Conservation (phyloP, 345 rosid genomes). For the Eucalyptus brandiana region DNA sequence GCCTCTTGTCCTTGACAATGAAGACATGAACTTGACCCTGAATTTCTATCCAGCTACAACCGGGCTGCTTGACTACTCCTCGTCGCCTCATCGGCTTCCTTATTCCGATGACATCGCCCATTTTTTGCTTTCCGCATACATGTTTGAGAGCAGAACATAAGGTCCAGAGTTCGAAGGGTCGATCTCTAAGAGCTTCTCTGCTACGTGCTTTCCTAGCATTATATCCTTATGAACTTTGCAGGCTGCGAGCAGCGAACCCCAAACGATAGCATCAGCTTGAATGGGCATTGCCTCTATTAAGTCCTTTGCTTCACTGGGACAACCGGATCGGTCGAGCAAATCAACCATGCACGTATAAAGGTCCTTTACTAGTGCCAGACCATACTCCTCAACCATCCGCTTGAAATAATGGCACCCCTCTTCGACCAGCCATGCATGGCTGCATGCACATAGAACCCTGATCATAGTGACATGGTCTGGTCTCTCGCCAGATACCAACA, state of each 20-base stretch:
- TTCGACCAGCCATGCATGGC: constrained; percentile 75
- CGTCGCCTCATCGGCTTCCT: constrained; percentile 49
- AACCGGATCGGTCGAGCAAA: constrained; percentile 75
- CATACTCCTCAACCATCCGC: constrained; percentile 38
- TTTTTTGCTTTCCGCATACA: constrained; percentile 63
- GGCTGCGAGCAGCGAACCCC: constrained; percentile 83
- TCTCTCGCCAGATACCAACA: constrained; percentile 53
- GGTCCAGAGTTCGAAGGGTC: constrained; percentile 65
- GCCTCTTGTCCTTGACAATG: constrained; percentile 72
- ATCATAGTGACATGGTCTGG: constrained; percentile 88
- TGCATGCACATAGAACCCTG: constrained; percentile 74
- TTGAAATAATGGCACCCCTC: constrained; percentile 48
- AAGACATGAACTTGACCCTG: constrained; percentile 44
- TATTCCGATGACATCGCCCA: constrained; percentile 39
- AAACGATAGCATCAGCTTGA: constrained; percentile 67
- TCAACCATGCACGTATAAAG: constrained; percentile 87
- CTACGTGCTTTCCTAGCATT: constrained; percentile 42
- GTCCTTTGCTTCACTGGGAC: constrained; percentile 55
- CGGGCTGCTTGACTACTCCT: constrained; percentile 71
- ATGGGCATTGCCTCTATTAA: constrained; percentile 70
- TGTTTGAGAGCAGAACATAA: constrained; percentile 83
- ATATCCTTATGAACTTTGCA: constrained; percentile 65
- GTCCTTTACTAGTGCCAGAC: constrained; percentile 47
- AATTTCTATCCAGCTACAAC: constrained; percentile 77
- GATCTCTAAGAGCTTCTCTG: constrained; percentile 57